Percentiles rank a stretch among this genome's conserved stretches.
Conservation (phyloP, 192 early-diverging fungal species). For the Podochytrium sp. region DNA sequence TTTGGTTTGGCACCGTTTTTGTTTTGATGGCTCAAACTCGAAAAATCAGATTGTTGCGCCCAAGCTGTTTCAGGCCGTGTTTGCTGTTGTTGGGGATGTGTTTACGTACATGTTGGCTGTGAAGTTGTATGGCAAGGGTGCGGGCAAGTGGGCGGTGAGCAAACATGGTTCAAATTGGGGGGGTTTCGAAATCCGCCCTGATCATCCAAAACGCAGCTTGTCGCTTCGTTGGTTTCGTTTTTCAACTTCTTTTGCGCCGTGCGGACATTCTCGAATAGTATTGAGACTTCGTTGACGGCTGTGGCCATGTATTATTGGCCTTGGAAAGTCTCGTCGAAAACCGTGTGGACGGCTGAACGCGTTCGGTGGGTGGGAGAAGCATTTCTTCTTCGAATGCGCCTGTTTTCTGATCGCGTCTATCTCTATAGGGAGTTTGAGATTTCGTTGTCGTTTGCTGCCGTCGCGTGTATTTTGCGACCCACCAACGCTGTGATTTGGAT, state of each 20-base stretch:
- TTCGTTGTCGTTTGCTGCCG: slow-evolving; percentile 72
- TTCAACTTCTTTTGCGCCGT: slow-evolving; percentile 65
- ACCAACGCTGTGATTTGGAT: slow-evolving; percentile 89
- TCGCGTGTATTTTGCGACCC: slow-evolving; percentile 85
- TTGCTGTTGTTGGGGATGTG: slow-evolving; percentile 74
- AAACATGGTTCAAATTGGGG: slow-evolving; percentile 21
- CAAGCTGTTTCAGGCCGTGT: slow-evolving; percentile 71
- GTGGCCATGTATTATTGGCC: slow-evolving; percentile 89
- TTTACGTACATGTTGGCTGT: slow-evolving; percentile 75
- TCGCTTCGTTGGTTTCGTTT: slow-evolving; percentile 56
- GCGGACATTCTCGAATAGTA: slow-evolving; percentile 69
- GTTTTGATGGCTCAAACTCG: neutral
- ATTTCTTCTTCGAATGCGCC: neutral
- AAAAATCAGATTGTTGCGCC: slow-evolving; percentile 69
- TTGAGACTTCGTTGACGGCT: slow-evolving; percentile 77
- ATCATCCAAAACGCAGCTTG: slow-evolving; percentile 42
- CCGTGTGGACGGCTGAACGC: neutral
- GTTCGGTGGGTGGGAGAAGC: slow-evolving; percentile 7
- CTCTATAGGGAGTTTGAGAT: slow-evolving; percentile 37
- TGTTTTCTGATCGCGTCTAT: neutral
- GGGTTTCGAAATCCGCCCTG: slow-evolving; percentile 12
- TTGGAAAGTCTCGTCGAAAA: slow-evolving; percentile 41
- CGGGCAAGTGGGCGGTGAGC: slow-evolving; percentile 71
- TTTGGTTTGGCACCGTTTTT: neutral
- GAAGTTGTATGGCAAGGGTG: slow-evolving; percentile 58